phyloP scores from a whole-genome alignment of 1,284 basidiomycete species.

The Vanrija sp. region DNA sequence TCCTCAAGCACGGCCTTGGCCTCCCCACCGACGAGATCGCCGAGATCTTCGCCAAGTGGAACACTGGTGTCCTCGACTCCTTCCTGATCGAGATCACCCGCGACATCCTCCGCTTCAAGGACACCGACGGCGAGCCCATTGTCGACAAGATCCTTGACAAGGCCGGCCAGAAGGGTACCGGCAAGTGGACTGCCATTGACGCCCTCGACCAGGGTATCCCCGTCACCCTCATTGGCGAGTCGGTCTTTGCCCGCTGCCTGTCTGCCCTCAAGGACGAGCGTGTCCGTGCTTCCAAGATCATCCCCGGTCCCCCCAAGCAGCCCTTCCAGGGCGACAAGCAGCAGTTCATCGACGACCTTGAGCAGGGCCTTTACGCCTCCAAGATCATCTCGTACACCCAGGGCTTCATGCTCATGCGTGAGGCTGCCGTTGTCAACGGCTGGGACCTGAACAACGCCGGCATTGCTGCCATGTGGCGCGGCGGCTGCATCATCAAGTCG shows the following conservation, averaged over 20 bases:
- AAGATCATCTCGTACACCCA: conserved; percentile 99
- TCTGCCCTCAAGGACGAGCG: conserved; percentile 98
- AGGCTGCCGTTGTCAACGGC: conserved; percentile 90
- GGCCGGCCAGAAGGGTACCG: conserved; percentile 99
- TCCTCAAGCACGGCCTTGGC: conserved; percentile 93
- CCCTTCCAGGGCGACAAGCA: conserved; percentile 97
- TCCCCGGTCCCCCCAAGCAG: conserved; percentile 84
- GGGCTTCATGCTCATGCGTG: conserved; percentile 99
- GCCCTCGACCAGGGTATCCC: conserved; percentile 93
- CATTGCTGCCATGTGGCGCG: conserved; percentile 99
- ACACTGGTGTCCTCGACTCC: conserved; percentile 97
- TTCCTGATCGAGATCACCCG: conserved; percentile 99
- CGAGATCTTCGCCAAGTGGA: conserved; percentile 86
- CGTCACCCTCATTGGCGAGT: conserved; percentile 98
- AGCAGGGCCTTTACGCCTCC: conserved; percentile 97
- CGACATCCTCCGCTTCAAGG: conserved; percentile 93
- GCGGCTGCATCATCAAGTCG: conserved; percentile 97
- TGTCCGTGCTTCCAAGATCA: conserved; percentile 82
- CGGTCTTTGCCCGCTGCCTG: conserved; percentile 97
- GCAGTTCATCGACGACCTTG: conserved; percentile 93
- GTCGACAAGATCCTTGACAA: conserved; percentile 91
- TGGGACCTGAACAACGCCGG: conserved; percentile 70
- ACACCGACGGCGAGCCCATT: conserved; percentile 80
- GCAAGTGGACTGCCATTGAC: conserved; percentile 99
- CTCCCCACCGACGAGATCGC: conserved; percentile 80